Evolutionary conservation across 164 flowering plant species (phyloP).

Genomic region (Liquidambar formosana): DNA sequence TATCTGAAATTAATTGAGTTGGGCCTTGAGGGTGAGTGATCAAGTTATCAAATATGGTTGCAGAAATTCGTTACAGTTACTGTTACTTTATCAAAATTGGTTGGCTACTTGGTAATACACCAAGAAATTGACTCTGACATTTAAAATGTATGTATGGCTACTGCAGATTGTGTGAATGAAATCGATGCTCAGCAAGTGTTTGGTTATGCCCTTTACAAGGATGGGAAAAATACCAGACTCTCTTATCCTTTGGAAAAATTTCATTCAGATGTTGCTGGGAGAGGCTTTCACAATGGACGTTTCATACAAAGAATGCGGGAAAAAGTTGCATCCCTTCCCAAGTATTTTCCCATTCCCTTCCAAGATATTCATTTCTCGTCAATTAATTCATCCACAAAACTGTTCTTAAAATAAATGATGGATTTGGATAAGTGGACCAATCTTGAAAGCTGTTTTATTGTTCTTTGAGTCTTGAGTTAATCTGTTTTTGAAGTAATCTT

Average conservation of each 20-base stretch:
- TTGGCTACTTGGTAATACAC: too few relatives aligned
- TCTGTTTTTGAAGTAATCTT: background rate
- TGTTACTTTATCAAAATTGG: too few relatives aligned
- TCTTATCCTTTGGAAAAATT: constrained; percentile 28
- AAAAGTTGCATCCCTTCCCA: constrained; percentile 30
- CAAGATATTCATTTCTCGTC: background rate
- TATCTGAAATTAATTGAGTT: constrained; percentile 37
- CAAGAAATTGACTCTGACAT: too few relatives aligned
- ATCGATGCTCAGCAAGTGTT: constrained; percentile 27
- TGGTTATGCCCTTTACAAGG: constrained; percentile 31
- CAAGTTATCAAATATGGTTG: background rate
- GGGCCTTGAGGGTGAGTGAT: constrained; percentile 40
- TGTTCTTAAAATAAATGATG: too few relatives aligned
- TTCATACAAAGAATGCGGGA: constrained; percentile 30
- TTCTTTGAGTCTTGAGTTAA: too few relatives aligned
- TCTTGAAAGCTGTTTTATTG: too few relatives aligned
- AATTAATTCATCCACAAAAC: too few relatives aligned
- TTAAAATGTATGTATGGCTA: background rate
- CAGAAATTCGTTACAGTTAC: too few relatives aligned
- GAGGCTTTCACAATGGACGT: constrained; percentile 35
- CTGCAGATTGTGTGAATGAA: constrained; percentile 30
- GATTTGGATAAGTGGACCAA: too few relatives aligned
- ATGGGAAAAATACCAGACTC: constrained; percentile 20
- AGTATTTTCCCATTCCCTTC: constrained; percentile 16
- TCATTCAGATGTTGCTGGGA: constrained; percentile 26